Evolutionary conservation across 192 early-diverging fungal species (phyloP), one percentile per base, ranked within the genome.

Genomic region (Mortierella alpina): DNA sequence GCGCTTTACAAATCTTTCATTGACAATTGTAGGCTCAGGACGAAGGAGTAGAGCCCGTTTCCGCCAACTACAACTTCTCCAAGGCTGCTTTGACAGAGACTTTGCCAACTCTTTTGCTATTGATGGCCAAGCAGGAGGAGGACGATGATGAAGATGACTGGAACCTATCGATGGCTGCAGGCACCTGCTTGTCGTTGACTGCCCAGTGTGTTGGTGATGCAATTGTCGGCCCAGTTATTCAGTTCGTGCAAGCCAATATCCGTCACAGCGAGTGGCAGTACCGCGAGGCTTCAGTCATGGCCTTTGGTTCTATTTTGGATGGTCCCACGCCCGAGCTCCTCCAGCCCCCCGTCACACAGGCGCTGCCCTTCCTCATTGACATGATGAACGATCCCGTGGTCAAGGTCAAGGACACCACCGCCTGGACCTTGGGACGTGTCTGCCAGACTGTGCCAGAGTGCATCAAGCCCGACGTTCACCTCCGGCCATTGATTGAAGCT

Each of bases 61-160:
- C 82, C 49, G 56, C 75, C 15, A 91, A 84, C 83, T 89, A 91
- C 70, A 65, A 93, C 68, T 98, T 99, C 90, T 95, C 95, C 54
- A 87, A 88, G 74, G 85, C 85, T 9, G 91, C 93, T 63, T 87
- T 93, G 17, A 72, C 85, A n/a, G 92, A 97, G 69, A 91, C 98
- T 64, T 84, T 96, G 14, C 94, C 95, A 17, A 93, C 94, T 18
- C 86, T 99, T 44, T 84, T 98, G 44, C 93, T 86, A 73, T 75
- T 99, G 54, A 87, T 99, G 85, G 97, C 98, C 59, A 96, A 96
- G 85, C 96, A 91, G 89, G 97, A 99, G 49, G 97, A 98, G 76
- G 97, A 99, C 51, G 96, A 97, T 18, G 98, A 99, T 72, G 98
- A 98, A 68, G 98, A 99, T 80, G 97, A 99, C 83, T 99, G 97